These are phyloP conservation scores for Cenchrus americanus DNA, from an alignment of 176 grass and related monocot genomes.

Conservation along the genomic window DNA sequence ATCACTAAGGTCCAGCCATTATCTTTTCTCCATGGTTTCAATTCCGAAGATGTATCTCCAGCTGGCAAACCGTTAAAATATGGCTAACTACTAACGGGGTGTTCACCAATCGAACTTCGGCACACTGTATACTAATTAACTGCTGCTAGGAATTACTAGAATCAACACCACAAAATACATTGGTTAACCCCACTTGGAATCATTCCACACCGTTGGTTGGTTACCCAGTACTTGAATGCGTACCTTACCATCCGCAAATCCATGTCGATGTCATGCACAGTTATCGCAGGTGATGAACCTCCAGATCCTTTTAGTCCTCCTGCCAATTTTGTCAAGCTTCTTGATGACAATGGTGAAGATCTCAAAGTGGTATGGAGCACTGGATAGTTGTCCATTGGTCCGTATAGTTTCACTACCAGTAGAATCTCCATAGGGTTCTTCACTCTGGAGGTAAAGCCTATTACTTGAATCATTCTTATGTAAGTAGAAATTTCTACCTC, in stretches of 20 bases:
- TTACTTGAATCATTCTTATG: conserved; percentile 56
- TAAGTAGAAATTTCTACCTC: conserved; percentile 81
- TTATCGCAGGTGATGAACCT: conserved; percentile 49
- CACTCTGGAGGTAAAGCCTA: conserved; percentile 33
- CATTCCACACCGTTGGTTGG: not conserved
- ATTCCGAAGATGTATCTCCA: not conserved
- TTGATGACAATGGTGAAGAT: conserved; percentile 38
- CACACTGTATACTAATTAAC: not conserved
- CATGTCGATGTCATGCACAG: conserved; percentile 41
- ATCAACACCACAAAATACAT: not conserved
- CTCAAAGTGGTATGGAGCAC: not conserved
- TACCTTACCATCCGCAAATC: not conserved
- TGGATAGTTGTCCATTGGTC: not conserved
- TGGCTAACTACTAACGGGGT: not conserved
- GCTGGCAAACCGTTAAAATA: conserved; percentile 3
- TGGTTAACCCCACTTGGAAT: not conserved
- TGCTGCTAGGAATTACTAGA: not conserved
- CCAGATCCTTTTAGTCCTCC: conserved; percentile 42
- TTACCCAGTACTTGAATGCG: not conserved
- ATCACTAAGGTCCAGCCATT: not conserved
- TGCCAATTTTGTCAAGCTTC: conserved; percentile 45
- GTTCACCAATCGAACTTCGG: not conserved
- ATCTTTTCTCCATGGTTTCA: not conserved
- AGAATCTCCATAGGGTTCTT: conserved; percentile 28
- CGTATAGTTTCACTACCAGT: not conserved